phyloP scores from a whole-genome alignment of 306 rosid species.

The Pterocarpus santalinus region DNA sequence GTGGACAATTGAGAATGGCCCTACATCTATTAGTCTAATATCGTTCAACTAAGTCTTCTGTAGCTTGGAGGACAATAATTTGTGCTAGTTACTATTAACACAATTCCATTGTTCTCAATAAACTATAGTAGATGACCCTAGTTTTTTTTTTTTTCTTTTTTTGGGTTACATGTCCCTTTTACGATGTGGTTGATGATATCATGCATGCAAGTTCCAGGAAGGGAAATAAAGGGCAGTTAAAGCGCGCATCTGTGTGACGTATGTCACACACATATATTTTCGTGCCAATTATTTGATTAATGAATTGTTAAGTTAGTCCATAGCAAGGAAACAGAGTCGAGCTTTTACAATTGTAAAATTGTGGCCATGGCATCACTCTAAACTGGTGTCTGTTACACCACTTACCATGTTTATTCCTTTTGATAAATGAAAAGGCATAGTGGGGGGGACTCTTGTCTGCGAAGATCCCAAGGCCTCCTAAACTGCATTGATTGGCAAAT shows the following conservation, averaged over 20 bases:
- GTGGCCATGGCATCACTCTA: constrained; percentile 22
- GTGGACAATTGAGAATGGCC: constrained; percentile 51
- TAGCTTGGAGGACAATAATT: constrained; percentile 41
- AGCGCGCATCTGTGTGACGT: not conserved
- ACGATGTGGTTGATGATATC: constrained; percentile 39
- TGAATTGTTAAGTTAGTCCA: not conserved
- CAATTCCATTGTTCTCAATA: constrained; percentile 19
- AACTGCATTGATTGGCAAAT: too few species aligned
- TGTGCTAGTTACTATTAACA: constrained; percentile 18
- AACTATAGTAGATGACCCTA: not conserved
- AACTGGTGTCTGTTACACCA: constrained; percentile 31
- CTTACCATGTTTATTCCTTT: not conserved
- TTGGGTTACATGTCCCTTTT: not conserved
- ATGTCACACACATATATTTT: constrained; percentile 8
- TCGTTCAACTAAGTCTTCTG: constrained; percentile 42
- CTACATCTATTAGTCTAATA: constrained; percentile 18
- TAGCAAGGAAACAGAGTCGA: not conserved
- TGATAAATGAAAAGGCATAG: too few species aligned
- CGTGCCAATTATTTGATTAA: constrained; percentile 24
- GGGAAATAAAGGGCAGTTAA: not conserved
- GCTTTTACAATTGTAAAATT: constrained; percentile 11
- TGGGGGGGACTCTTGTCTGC: too few species aligned
- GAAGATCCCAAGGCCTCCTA: too few species aligned
- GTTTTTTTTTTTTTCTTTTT: not conserved
- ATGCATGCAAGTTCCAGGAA: constrained; percentile 16